Percentiles rank a stretch among this genome's conserved stretches.
Conservation (phyloP, 192 early-diverging fungal genomes). For the Podila verticillata region DNA sequence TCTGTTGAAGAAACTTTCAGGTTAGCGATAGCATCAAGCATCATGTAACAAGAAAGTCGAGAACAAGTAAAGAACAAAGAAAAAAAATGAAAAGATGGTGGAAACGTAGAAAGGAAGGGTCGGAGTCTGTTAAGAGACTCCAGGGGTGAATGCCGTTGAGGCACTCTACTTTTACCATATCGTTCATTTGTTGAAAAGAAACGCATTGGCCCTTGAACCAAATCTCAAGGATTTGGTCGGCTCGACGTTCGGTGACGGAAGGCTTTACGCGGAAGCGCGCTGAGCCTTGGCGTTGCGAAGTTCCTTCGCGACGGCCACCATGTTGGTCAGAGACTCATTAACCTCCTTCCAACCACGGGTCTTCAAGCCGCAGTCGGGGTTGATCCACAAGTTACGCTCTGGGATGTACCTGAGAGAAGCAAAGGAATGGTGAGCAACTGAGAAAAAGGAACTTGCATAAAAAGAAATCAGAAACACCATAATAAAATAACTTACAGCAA, state of each 20-base stretch:
- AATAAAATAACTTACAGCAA: conserved; percentile 50
- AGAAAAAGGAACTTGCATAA: not conserved
- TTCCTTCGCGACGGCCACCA: conserved; percentile 81
- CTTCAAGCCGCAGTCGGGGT: conserved; percentile 99
- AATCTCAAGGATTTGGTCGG: conserved; percentile 18
- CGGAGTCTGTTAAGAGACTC: conserved; percentile 54
- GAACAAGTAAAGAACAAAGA: conserved; percentile 5
- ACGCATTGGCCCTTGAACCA: conserved; percentile 51
- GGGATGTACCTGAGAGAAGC: conserved; percentile 73
- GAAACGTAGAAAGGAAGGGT: conserved; percentile 2
- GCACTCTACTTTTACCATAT: conserved; percentile 56
- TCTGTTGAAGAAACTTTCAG: conserved; percentile 56
- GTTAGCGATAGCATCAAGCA: conserved; percentile 37
- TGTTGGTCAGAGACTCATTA: conserved; percentile 85
- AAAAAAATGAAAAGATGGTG: conserved; percentile 5
- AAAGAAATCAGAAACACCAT: not conserved
- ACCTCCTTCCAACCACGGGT: conserved; percentile 97
- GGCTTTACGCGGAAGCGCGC: conserved; percentile 53
- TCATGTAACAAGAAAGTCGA: conserved; percentile 37
- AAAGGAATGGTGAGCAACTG: too few species aligned
- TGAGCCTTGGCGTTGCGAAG: conserved; percentile 66
- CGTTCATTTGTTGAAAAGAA: conserved; percentile 57
- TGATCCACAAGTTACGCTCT: conserved; percentile 87
- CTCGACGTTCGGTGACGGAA: conserved; percentile 29
- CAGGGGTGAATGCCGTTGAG: conserved; percentile 55